Base-by-base conservation (phyloP, 2,329 filamentous ascomycete genomes). In the Pseudogymnoascus sp. region DNA sequence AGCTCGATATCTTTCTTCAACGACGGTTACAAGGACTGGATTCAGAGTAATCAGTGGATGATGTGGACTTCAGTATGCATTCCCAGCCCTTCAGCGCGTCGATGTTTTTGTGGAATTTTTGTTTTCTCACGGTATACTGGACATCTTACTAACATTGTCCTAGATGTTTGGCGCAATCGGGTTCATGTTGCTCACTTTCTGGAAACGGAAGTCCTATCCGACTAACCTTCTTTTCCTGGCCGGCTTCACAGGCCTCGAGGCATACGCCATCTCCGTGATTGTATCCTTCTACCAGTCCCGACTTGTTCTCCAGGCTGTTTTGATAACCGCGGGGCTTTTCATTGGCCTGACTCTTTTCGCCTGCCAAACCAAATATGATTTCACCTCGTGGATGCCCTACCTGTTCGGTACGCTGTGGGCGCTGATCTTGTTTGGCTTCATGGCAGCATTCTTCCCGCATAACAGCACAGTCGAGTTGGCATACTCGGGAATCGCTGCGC, bases 351-450 rank as follows among this genome's bases (percentile, higher is more conserved):
- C 88, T 1, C 76, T 92, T 49, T 97, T 99, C 74, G 94, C 94
- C 59, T 96, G 92, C 83, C 94, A 99, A 80, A 90, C 90, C 67
- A 96, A 95, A 75, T 99, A 99, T 74, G 94, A 99, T 80, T 99
- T 99, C 74, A 97, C 93, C 1, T 88, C 85, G 67, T 99, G 94
- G 93, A 90, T 93, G 80, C 93, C 94, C 16, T 97, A 97, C 74
- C 84, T 97, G 3, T 95, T 95, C 71, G 92, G 92, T 63, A 87
- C 82, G 0, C 83, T 99, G 16, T 97, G 94, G 94, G 88, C 90
- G 6, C 78, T 97, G 64, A 82, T 99, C 66, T 80, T 99, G 41
- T 97, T 97, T 73, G 90, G 94, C 60, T 94, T 99, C 80, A 92
- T 97, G 83, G 82, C 88, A 67, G 83, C 85, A 68, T 97, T 97